phyloP scores from a whole-genome alignment of 31 red algal genomes.

The Odonthalia washingtoniensis region DNA sequence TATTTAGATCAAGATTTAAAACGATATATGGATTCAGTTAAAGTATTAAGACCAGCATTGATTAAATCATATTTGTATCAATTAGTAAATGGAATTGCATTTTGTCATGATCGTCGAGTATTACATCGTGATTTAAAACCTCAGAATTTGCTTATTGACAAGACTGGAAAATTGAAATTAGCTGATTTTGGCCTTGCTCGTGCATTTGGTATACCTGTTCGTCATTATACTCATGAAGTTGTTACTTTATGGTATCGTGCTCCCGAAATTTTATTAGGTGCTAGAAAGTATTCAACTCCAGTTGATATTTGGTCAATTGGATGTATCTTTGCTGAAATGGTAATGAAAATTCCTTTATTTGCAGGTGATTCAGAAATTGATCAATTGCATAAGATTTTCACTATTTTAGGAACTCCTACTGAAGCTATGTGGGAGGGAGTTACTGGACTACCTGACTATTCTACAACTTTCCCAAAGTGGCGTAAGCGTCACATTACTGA shows the following conservation, averaged over 20 bases:
- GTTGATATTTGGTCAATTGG: slow-evolving; percentile 99
- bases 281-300: slow-evolving; percentile 85
- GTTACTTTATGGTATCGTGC: slow-evolving; percentile 99
- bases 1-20: slow-evolving; percentile 99
- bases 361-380: slow-evolving; percentile 98
- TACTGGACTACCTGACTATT: slow-evolving; percentile 86
- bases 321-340: slow-evolving; percentile 99
- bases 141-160: slow-evolving; percentile 96
- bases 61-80: slow-evolving; percentile 95
- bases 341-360: slow-evolving; percentile 86
- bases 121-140: slow-evolving; percentile 99
- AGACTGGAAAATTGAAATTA: slow-evolving; percentile 82
- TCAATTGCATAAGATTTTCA: slow-evolving; percentile 97
- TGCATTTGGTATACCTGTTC: slow-evolving; percentile 94
- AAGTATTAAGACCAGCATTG: slow-evolving; percentile 59
- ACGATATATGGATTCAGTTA: slow-evolving; percentile 91
- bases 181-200: slow-evolving; percentile 99
- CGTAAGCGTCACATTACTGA: slow-evolving; percentile 66
- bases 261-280: slow-evolving; percentile 96
- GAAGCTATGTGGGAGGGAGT: slow-evolving; percentile 91
- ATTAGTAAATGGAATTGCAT: slow-evolving; percentile 89
- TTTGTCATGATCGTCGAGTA: slow-evolving; percentile 89
- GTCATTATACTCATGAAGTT: slow-evolving; percentile 97
- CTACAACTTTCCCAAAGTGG: slow-evolving; percentile 91
- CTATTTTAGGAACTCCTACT: slow-evolving; percentile 87